These are phyloP conservation scores for Sugiyamaella floridensis DNA, from an alignment of 805 yeast species.

Conservation along the genomic window DNA sequence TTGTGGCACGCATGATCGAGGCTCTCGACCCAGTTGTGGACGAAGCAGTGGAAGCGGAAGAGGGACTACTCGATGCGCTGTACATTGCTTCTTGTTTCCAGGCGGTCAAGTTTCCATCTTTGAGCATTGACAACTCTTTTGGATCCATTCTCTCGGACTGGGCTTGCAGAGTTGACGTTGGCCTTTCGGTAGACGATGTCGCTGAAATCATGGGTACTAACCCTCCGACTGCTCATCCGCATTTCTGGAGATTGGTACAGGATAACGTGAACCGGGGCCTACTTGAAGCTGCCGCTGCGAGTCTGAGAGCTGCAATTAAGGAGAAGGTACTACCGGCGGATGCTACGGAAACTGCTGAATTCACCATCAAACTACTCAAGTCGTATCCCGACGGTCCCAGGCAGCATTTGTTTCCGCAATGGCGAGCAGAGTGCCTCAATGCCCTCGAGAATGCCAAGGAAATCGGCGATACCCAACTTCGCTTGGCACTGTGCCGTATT, in stretches of 20 bases:
- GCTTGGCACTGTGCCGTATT: conserved; percentile 20
- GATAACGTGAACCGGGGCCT: conserved; percentile 15
- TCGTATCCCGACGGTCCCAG: conserved; percentile 22
- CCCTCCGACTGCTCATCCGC: conserved; percentile 14
- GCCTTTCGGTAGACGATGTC: conserved; percentile 16
- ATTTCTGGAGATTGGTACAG: conserved; percentile 15
- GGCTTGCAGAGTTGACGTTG: conserved; percentile 24
- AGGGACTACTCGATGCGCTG: conserved; percentile 10
- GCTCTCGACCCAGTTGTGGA: background rate
- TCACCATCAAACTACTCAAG: conserved; percentile 14
- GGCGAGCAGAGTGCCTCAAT: conserved; percentile 24
- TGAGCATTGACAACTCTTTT: conserved; percentile 10
- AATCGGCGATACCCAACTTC: conserved; percentile 16
- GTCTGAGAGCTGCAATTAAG: background rate
- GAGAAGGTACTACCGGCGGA: background rate
- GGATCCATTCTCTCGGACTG: conserved; percentile 23
- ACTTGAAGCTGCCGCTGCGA: conserved; percentile 8
- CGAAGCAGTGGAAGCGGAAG: background rate
- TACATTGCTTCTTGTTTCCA: conserved; percentile 19
- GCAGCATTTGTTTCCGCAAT: conserved; percentile 18
- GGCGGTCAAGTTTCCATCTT: conserved; percentile 16
- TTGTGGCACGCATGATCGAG: background rate
- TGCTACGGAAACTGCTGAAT: conserved; percentile 6
- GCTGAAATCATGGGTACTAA: conserved; percentile 14
- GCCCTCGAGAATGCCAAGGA: conserved; percentile 16